A percentile compares a stretch with the other conserved stretches of the same genome.
These are phyloP conservation scores for Mentha longifolia DNA, from an alignment of 257 asterid genomes.

Conservation along the genomic window DNA sequence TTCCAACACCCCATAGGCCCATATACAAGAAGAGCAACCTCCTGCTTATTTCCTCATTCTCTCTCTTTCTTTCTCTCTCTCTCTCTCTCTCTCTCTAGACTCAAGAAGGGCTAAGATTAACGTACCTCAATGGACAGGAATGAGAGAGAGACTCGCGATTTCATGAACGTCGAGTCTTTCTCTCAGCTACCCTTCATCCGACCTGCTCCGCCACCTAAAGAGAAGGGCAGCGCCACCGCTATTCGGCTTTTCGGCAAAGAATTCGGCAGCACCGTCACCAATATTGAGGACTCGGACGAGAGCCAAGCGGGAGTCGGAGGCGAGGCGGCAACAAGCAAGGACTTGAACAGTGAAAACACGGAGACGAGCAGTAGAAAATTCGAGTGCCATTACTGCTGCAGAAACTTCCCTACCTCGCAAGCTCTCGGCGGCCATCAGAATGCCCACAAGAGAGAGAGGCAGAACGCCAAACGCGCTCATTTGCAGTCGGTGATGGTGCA, in stretches of 20 bases:
- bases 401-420: slow-evolving; percentile 92
- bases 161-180: slow-evolving; percentile 93
- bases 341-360: background rate
- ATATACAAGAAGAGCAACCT: background rate
- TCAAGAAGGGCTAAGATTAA: background rate
- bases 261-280: slow-evolving; percentile 42
- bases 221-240: slow-evolving; percentile 41
- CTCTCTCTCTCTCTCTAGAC: background rate
- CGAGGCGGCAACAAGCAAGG: background rate
- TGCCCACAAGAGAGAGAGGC: slow-evolving; percentile 91
- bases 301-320: background rate
- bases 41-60: background rate
- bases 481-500: slow-evolving; percentile 68
- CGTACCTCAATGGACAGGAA: slow-evolving; percentile 54
- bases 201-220: slow-evolving; percentile 39
- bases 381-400: slow-evolving; percentile 87
- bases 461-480: slow-evolving; percentile 79
- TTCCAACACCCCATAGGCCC: background rate
- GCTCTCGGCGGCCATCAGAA: slow-evolving; percentile 97
- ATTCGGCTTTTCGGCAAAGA: slow-evolving; percentile 90
- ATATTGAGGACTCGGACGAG: background rate
- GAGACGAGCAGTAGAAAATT: slow-evolving; percentile 54
- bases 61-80: background rate
- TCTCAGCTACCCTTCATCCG: slow-evolving; percentile 91
- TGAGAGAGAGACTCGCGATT: slow-evolving; percentile 71